Conservation (phyloP, 371 early-diverging fungal species). For the Saksenaea vasiformis region DNA sequence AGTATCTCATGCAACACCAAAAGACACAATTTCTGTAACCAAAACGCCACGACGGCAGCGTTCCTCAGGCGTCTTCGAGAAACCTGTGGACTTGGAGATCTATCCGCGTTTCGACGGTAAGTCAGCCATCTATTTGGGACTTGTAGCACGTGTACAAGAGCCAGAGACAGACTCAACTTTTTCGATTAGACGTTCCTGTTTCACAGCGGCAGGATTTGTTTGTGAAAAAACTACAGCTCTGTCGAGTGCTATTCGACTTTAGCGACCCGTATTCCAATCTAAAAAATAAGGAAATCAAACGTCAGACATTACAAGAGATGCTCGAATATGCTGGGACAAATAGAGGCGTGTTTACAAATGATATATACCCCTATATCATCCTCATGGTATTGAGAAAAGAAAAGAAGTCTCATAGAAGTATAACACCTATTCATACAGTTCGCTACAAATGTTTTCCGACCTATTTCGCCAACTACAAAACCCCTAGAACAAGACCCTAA, state of each 20-base stretch:
- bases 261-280: slow-evolving; percentile 85
- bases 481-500: slow-evolving; percentile 74
- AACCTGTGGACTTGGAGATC: slow-evolving; percentile 79
- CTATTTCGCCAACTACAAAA: slow-evolving; percentile 91
- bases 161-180: too few species aligned
- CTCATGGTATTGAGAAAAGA: slow-evolving; percentile 75
- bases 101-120: slow-evolving; percentile 79
- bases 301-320: slow-evolving; percentile 87
- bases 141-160: too few species aligned
- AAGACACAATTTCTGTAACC: slow-evolving; percentile 79
- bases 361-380: slow-evolving; percentile 89
- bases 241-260: slow-evolving; percentile 93
- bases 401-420: background rate
- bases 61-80: slow-evolving; percentile 82
- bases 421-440: slow-evolving; percentile 54
- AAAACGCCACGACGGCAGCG: slow-evolving; percentile 84
- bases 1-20: slow-evolving; percentile 73
- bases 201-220: slow-evolving; percentile 81
- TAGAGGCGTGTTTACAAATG: slow-evolving; percentile 83
- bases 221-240: slow-evolving; percentile 86
- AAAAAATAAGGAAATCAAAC: slow-evolving; percentile 94
- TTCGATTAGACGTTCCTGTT: slow-evolving; percentile 79
- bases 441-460: slow-evolving; percentile 88
- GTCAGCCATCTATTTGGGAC: slow-evolving; percentile 3
- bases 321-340: slow-evolving; percentile 90